Base-by-base conservation (phyloP, 1,284 basidiomycete genomes). In the Meira miltonrushii region DNA sequence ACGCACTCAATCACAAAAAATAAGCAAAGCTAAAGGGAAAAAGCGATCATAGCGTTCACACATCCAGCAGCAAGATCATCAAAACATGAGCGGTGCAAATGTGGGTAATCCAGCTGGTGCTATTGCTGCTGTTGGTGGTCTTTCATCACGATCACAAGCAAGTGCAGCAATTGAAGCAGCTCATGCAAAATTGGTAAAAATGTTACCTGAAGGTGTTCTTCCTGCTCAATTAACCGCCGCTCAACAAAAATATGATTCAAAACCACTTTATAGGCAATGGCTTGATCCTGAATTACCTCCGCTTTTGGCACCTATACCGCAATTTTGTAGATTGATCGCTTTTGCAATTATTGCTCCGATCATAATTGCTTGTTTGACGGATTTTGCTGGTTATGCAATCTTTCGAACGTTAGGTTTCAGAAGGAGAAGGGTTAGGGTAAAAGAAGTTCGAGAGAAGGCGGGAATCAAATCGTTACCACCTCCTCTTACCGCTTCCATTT, bases 331-430 rank as follows among this genome's bases (percentile, higher is more conserved):
- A 38, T 9, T 66, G 51, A 60, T 68, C 39, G 63, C 69, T 39
- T 38, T 69, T 12, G 59, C 68, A 46, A 68, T 72, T 48, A 43
- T 72, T 5, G 62, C 69, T 1, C 70, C 70, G 11, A 63, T 72
- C 59, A 48, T 71, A 7, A 4, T 71, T 40, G 57, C 72, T n/a
- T 61, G 58, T 11, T 21, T 67, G 1, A 40, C 68, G 15, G 71
- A 74, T 55, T 72, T 74, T 59, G 71, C 71, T 39, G 69, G 70
- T 4, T 74, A 74, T 41, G 70, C 70, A 8, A 68, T 74, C 8
- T 68, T 74, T 47, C 60, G 71, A 38, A 72, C 70, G 25, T 64
- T 74, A 12, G 71, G 69, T 21, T 50, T 70, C 21, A 69, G 66
- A 39, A 61, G 71, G 19, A 58, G 62, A 10, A 33, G 67, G 2